A percentile compares a stretch with the other conserved stretches of the same genome.
Conservation (phyloP, 148 eudicot species). For the Agrostemma githago region DNA sequence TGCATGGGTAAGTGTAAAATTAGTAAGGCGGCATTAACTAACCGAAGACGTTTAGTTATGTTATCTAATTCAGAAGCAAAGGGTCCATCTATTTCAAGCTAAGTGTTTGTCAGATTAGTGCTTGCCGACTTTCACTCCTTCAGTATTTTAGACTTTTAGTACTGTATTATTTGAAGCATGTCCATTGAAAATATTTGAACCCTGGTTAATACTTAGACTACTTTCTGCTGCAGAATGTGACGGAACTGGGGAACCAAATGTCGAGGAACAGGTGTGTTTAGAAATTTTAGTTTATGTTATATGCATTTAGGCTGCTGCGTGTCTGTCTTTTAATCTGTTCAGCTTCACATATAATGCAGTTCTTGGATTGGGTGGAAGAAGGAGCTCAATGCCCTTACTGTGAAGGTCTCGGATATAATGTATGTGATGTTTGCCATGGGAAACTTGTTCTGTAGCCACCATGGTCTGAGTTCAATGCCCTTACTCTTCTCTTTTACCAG, state of each 20-base stretch:
- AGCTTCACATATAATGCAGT: conserved; percentile 43
- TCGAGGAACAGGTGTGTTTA: conserved; percentile 69
- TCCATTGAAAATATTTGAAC: neutral
- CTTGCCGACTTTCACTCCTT: neutral
- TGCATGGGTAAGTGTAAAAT: conserved; percentile 57
- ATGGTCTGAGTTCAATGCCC: conserved; percentile 8
- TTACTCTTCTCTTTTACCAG: conserved; percentile 9
- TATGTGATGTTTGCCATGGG: conserved; percentile 69
- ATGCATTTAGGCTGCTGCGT: neutral
- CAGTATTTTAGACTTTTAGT: neutral
- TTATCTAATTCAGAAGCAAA: neutral
- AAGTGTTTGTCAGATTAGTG: neutral
- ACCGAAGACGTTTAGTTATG: neutral
- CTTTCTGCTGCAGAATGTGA: conserved; percentile 76
- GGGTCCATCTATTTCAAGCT: neutral
- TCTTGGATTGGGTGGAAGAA: conserved; percentile 89
- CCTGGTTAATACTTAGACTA: conserved; percentile 6
- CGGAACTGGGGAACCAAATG: conserved; percentile 85
- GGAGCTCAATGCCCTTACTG: conserved; percentile 84
- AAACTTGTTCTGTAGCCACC: conserved; percentile 26
- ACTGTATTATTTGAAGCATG: neutral
- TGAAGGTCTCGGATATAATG: conserved; percentile 64
- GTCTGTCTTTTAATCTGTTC: conserved; percentile 6
- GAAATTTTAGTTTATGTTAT: neutral
- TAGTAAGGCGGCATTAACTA: neutral